Evolutionary conservation across 495 filamentous ascomycete species (phyloP).

Genomic region (Neurospora africana): DNA sequence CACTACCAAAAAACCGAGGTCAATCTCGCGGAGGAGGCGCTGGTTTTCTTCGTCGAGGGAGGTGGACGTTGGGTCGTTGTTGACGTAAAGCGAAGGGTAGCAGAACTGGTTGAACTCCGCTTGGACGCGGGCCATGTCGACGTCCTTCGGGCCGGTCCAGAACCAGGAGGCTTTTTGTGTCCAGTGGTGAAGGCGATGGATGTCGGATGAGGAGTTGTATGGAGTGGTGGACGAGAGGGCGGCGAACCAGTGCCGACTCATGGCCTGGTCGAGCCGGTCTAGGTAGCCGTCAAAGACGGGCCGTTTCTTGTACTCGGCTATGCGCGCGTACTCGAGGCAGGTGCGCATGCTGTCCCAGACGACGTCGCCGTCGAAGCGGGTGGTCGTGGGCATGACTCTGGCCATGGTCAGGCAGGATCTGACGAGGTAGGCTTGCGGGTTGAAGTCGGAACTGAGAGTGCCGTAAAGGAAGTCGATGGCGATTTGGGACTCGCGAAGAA

Average conservation of each 20-base stretch:
- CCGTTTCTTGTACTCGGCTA: not conserved
- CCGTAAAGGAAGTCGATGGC: not conserved
- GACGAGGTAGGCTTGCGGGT: not conserved
- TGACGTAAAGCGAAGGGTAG: not conserved
- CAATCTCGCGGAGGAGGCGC: not conserved
- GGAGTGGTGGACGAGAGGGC: not conserved
- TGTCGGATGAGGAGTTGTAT: not conserved
- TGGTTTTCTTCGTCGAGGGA: not conserved
- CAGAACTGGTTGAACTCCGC: not conserved
- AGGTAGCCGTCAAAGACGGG: not conserved
- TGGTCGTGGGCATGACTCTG: not conserved
- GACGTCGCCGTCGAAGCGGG: not conserved
- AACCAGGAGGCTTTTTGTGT: not conserved
- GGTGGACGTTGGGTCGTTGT: not conserved
- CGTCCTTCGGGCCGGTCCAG: not conserved
- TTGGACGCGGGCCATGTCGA: not conserved
- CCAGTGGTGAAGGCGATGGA: not conserved
- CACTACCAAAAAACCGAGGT: not conserved
- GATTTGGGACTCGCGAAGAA: not conserved
- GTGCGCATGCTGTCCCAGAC: conserved; percentile 1
- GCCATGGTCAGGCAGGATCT: not conserved
- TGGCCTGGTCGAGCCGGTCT: not conserved
- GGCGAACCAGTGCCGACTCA: not conserved
- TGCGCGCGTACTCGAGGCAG: not conserved
- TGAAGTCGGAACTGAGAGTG: not conserved